These are phyloP conservation scores for Allium fistulosum DNA, from an alignment of 106 monocot genomes.

Conservation along the genomic window DNA sequence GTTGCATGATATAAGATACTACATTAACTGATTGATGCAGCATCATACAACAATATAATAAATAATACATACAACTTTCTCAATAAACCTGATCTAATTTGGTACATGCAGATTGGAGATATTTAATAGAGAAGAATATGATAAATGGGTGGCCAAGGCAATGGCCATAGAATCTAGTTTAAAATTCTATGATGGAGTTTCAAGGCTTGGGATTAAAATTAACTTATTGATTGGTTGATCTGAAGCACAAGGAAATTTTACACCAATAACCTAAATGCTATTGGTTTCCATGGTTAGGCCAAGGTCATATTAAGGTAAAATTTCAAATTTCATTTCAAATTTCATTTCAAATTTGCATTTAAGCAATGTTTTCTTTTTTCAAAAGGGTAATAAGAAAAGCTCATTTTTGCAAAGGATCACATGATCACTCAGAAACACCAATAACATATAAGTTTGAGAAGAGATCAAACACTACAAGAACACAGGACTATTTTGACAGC, in stretches of 20 bases:
- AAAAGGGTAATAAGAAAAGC: not conserved
- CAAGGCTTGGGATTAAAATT: slow-evolving; percentile 52
- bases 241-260: slow-evolving; percentile 53
- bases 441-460: slow-evolving; percentile 40
- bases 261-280: slow-evolving; percentile 38
- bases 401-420: slow-evolving; percentile 10
- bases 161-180: slow-evolving; percentile 52
- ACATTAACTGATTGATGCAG: no score
- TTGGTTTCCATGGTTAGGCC: slow-evolving; percentile 58
- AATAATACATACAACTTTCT: no score
- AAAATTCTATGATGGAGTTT: slow-evolving; percentile 52
- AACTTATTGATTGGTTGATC: slow-evolving; percentile 63
- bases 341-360: not conserved
- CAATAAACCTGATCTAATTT: not conserved
- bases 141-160: slow-evolving; percentile 63
- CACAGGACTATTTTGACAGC: no score
- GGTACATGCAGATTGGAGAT: slow-evolving; percentile 45
- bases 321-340: not conserved
- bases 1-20: no score
- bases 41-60: no score
- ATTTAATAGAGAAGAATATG: slow-evolving; percentile 51
- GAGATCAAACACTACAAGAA: slow-evolving; percentile 3
- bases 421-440: slow-evolving; percentile 37
- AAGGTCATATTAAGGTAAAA: slow-evolving; percentile 64
- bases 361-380: not conserved